Evolutionary conservation across 2,329 filamentous ascomycete genomes (phyloP).

Genomic region (Drechmeria coniospora): DNA sequence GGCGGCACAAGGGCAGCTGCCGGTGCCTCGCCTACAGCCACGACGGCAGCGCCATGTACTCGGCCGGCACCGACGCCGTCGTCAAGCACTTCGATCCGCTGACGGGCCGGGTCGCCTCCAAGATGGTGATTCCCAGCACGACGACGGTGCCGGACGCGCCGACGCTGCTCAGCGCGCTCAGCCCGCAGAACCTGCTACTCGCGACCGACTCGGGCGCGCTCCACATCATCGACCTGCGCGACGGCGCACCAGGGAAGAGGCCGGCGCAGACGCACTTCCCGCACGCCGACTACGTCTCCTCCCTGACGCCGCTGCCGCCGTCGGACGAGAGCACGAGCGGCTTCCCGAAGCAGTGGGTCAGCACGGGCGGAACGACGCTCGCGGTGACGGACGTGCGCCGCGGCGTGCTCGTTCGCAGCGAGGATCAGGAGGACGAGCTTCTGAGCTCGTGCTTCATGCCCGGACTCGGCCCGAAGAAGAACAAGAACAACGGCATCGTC

Average conservation of each 20-base stretch:
- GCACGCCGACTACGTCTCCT: slow-evolving; percentile 87
- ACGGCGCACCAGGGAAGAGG: slow-evolving; percentile 39
- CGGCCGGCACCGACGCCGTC: slow-evolving; percentile 44
- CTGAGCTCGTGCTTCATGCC: slow-evolving; percentile 67
- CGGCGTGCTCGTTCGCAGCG: slow-evolving; percentile 74
- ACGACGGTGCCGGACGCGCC: slow-evolving; percentile 51
- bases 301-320: slow-evolving; percentile 68
- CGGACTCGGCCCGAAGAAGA: slow-evolving; percentile 53
- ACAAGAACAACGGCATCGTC: slow-evolving; percentile 55
- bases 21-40: slow-evolving; percentile 62
- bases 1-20: slow-evolving; percentile 88
- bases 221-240: slow-evolving; percentile 74
- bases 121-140: slow-evolving; percentile 57
- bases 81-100: slow-evolving; percentile 41
- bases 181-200: slow-evolving; percentile 74
- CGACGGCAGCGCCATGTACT: slow-evolving; percentile 56
- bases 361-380: slow-evolving; percentile 79
- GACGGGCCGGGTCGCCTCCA: slow-evolving; percentile 59
- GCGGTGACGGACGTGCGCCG: slow-evolving; percentile 78
- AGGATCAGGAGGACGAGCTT: slow-evolving; percentile 89
- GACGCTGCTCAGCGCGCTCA: slow-evolving; percentile 67
- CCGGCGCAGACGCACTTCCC: slow-evolving; percentile 71
- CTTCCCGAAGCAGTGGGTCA: slow-evolving; percentile 88
- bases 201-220: slow-evolving; percentile 82
- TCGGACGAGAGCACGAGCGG: slow-evolving; percentile 71